A percentile compares a stretch with the other conserved stretches of the same genome.
These are phyloP conservation scores for Arabidopsis hybrid DNA, from an alignment of 441 rosid species.

Conservation along the genomic window DNA sequence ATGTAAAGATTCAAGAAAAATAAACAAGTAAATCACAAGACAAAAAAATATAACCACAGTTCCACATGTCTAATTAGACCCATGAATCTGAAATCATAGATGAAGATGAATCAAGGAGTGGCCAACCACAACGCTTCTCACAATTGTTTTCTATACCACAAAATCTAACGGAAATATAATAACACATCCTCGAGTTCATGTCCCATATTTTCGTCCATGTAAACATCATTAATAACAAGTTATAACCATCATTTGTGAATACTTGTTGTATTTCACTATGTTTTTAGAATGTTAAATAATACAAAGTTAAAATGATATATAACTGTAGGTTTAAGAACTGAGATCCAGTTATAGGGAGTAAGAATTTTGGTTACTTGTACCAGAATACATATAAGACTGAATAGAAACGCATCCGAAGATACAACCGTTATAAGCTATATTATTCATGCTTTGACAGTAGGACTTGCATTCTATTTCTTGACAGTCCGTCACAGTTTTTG, in stretches of 20 bases:
- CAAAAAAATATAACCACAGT: too few species aligned
- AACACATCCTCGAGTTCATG: neutral
- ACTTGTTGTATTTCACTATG: neutral
- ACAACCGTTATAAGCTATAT: neutral
- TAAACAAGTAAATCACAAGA: neutral
- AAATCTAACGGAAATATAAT: too few species aligned
- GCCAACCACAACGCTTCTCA: neutral
- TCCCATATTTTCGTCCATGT: neutral
- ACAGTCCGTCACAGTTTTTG: conserved; percentile 13
- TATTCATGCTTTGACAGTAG: neutral
- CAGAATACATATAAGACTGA: neutral
- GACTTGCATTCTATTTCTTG: conserved; percentile 17
- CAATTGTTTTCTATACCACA: neutral
- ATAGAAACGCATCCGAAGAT: neutral
- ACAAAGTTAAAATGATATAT: neutral
- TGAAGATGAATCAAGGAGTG: neutral
- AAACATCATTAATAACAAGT: neutral
- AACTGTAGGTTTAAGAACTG: neutral
- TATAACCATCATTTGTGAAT: neutral
- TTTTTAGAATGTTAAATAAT: neutral
- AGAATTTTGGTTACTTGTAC: conserved; percentile 17
- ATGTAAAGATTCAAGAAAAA: too few species aligned
- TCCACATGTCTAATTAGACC: neutral
- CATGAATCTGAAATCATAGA: neutral
- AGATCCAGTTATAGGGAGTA: neutral